Base-by-base conservation (phyloP, 2,329 filamentous ascomycete genomes). In the Cordyceps pruinosa region DNA sequence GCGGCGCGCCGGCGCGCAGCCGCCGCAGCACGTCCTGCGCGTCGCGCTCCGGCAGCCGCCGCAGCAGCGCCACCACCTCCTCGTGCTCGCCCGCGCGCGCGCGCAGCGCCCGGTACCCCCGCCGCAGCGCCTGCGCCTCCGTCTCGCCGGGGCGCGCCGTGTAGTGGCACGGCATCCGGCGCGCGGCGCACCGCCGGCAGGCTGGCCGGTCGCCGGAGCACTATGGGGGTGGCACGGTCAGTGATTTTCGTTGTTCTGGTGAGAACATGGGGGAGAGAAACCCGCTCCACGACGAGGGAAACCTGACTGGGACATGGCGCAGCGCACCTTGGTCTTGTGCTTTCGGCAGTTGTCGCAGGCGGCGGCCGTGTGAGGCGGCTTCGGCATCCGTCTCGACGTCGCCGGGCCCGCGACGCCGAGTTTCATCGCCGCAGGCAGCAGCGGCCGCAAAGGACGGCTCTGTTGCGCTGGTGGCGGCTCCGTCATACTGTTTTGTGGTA, bases 1-100 rank as follows among this genome's bases (percentile, higher is more conserved):
- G 58, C 39, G 72, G 69, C 6, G 63, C 60, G 5, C 72, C 73
- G 1, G 64, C 58, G n/a, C 73, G 65, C 13, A 76, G 67, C n/a
- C 65, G 67, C 5, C 61, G 61, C 4, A 75, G 59, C 15, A 76
- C 60, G 19, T 66, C 65, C 5, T 65, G 59, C 21, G 72, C 72
- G 17, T 74, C 71, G 6, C 57, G 15, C 44, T 56, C 35, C 10
- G 49, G 28, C n/a, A 52, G 49, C 10, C 37, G 34, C n/a, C 48
- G 48, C 25, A 51, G 48, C 23, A 51, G 35, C 34, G 48, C 32
- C 12, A 51, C 35, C 10, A 68, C 28, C 9, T 68, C 64, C 8
- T 63, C 58, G 8, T 65, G 56, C 4, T 53, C 28, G 1, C 42
- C 32, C 0, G 54, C 37, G 35, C 41, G 45, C 15, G 51, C 37